phyloP scores from a whole-genome alignment of 208 protist species.

The Trypanosoma cruzi region DNA sequence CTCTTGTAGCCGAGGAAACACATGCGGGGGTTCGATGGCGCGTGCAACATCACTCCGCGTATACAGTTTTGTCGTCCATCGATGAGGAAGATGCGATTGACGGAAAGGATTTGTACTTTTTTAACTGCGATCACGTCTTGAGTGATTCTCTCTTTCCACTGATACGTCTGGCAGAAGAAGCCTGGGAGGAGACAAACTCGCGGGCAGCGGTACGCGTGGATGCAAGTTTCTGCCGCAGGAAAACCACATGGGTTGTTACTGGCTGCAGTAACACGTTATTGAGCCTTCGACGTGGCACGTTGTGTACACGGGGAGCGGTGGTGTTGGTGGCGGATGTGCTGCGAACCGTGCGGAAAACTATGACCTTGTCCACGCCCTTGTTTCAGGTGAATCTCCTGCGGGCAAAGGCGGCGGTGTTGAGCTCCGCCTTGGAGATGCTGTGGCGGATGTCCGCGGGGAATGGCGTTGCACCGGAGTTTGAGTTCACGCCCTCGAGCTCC shows the following conservation, averaged over 20 bases:
- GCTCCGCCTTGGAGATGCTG: constrained; percentile 14
- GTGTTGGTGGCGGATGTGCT: constrained; percentile 11
- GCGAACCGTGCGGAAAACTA: not conserved
- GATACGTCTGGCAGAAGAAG: not conserved
- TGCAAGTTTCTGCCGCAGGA: not conserved
- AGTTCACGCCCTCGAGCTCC: not conserved
- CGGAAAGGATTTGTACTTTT: constrained; percentile 20
- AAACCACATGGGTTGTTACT: constrained; percentile 17
- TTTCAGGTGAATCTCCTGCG: constrained; percentile 13
- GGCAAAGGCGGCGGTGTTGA: constrained; percentile 18
- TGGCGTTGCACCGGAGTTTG: constrained; percentile 3
- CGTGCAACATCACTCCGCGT: constrained; percentile 19
- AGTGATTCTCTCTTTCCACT: constrained; percentile 9
- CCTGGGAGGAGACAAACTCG: constrained; percentile 5
- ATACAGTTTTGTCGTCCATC: constrained; percentile 9
- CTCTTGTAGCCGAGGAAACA: constrained; percentile 4
- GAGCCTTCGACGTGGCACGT: constrained; percentile 21
- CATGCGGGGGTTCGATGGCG: constrained; percentile 12
- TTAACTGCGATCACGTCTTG: constrained; percentile 25
- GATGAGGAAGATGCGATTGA: not conserved
- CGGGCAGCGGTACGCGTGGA: not conserved
- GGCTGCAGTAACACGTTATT: constrained; percentile 11
- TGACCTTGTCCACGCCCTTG: not conserved
- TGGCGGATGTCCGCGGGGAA: not conserved
- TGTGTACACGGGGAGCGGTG: constrained; percentile 18